Percentiles rank a stretch among this genome's conserved stretches.
Evolutionary conservation across 345 rosid species (phyloP).

Genomic region (Bruguiera sexangula): DNA sequence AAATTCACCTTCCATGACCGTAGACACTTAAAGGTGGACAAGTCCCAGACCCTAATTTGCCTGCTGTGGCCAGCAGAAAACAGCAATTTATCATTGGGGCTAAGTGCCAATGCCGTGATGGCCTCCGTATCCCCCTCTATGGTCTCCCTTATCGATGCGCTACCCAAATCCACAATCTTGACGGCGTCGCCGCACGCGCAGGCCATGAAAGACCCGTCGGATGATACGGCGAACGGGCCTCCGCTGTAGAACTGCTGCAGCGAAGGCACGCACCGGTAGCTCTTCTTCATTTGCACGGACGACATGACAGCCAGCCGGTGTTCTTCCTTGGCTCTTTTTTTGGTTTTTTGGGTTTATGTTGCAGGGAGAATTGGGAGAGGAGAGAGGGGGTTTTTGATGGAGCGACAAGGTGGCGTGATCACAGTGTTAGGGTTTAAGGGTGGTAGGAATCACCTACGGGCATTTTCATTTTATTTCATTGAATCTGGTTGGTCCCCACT

Average conservation of each 20-base stretch:
- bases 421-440: slow-evolving; percentile 1
- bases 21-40: slow-evolving; percentile 62
- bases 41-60: slow-evolving; percentile 88
- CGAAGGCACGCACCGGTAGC: slow-evolving; percentile 58
- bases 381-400: neutral
- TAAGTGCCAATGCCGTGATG: slow-evolving; percentile 72
- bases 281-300: slow-evolving; percentile 53
- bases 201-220: slow-evolving; percentile 70
- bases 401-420: too few relatives aligned
- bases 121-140: slow-evolving; percentile 68
- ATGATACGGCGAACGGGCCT: slow-evolving; percentile 74
- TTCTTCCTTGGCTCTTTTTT: too few relatives aligned
- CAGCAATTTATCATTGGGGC: slow-evolving; percentile 73
- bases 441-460: neutral
- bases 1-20: slow-evolving; percentile 65
- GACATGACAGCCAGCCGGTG: slow-evolving; percentile 29
- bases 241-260: slow-evolving; percentile 89
- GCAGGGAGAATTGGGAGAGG: too few relatives aligned
- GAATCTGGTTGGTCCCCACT: neutral
- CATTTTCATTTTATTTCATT: neutral
- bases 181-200: slow-evolving; percentile 75
- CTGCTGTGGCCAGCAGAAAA: slow-evolving; percentile 92
- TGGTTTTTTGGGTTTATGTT: too few relatives aligned
- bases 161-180: slow-evolving; percentile 64
- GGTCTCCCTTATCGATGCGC: slow-evolving; percentile 52